Base-by-base conservation (phyloP, 208 protist genomes). In the Phytomonas sp. region DNA sequence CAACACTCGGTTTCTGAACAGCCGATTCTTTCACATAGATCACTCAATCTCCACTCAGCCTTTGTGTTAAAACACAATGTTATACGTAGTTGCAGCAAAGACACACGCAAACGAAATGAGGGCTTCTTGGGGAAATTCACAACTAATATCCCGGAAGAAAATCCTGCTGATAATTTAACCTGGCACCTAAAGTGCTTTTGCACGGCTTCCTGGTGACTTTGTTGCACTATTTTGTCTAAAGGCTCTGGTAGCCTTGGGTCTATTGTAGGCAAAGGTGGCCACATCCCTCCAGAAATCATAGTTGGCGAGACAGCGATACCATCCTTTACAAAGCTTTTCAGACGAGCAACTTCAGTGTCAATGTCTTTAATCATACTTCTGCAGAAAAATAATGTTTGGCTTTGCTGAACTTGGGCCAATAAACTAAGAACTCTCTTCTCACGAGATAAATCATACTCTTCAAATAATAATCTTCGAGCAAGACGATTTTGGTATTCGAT, bases 41-140 rank as follows among this genome's bases (percentile, higher is more conserved):
- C 79, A 33, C 28, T 32, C 40, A 85, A 15, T 8, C 59, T 53
- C 72, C 81, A 84, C 71, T 83, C 33, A 33, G 64, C 30, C 37
- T 71, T 73, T 34, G 29, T 7, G 70, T 91, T 84, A 68, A 93
- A 85, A 30, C 40, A 68, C n/a, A 85, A 68, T 23, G 77, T 28
- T n/a, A 83, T 71, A 60, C 72, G 69, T 56, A 80, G 70, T 67
- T 87, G 82, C 43, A 76, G 20, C 30, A 84, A 74, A 0, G 75
- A 81, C 0, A 87, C 67, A 65, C 71, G 72, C 56, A 85, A 56
- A 29, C 36, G 77, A 9, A 81, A 70, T n/a, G 29, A 66, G 0
- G 46, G 46, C 20, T 23, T 56, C 1, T 56, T 0, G 20, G 46
- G 46, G 6, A 56, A 56, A 26, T 56, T 56, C 23, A 56, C 46